These are phyloP conservation scores for Farysia itapuensis DNA, from an alignment of 1,284 basidiomycete species.

Conservation along the genomic window DNA sequence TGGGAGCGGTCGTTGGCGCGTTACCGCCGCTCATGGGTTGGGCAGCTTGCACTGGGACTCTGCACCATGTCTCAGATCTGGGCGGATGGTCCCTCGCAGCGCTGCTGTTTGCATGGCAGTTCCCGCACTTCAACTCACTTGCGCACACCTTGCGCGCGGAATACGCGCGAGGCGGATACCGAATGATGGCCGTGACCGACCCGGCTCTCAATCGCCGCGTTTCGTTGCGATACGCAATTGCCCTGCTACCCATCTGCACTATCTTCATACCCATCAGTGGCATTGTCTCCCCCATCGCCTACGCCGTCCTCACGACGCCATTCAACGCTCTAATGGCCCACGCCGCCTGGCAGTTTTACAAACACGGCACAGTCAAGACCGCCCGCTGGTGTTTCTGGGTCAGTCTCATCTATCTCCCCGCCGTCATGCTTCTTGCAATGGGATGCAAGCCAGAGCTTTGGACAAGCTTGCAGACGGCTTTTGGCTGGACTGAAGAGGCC, in stretches of 20 bases:
- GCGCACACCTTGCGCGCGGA: conserved; percentile 81
- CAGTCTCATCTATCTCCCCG: conserved; percentile 87
- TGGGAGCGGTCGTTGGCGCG: conserved; percentile 87
- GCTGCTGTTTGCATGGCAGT: conserved; percentile 90
- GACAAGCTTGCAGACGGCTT: conserved; percentile 28
- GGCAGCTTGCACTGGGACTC: conserved; percentile 84
- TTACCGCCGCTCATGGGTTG: conserved; percentile 97
- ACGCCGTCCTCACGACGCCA: conserved; percentile 75
- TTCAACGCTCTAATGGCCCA: conserved; percentile 75
- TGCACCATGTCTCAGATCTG: conserved; percentile 67
- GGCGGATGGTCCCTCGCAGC: conserved; percentile 51
- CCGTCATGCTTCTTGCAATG: conserved; percentile 89
- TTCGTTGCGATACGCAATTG: conserved; percentile 76
- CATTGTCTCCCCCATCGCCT: conserved; percentile 63
- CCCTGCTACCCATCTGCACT: conserved; percentile 80
- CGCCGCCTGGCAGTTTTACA: conserved; percentile 69
- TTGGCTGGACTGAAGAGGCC: conserved; percentile 12
- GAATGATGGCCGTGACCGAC: conserved; percentile 83
- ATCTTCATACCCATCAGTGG: conserved; percentile 64
- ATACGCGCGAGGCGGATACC: conserved; percentile 91
- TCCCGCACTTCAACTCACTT: conserved; percentile 96
- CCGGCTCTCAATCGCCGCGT: conserved; percentile 83
- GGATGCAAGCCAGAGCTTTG: conserved; percentile 59
- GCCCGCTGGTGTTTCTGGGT: conserved; percentile 72
- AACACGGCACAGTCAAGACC: conserved; percentile 69